Evolutionary conservation across 805 yeast species (phyloP), one percentile per base, ranked within the genome.

Genomic region (Clavispora santaluciae): DNA sequence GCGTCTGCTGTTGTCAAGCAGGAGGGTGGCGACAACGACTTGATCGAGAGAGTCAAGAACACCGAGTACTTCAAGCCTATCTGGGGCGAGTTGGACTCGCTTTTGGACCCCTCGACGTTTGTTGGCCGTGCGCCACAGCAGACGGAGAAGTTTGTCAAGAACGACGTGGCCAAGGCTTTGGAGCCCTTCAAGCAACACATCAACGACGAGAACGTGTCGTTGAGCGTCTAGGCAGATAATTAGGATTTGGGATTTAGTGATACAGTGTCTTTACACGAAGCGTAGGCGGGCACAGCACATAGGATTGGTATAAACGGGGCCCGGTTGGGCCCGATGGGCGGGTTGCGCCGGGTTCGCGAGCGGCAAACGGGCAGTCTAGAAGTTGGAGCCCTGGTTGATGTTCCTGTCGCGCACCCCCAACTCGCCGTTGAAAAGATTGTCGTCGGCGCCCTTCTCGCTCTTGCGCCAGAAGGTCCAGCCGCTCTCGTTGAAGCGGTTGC

Each of bases 121-220:
- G 95, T 90, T 36, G 99, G 99, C 55, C 86, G 99, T 67, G 99
- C 99, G 41, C 98, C 98, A 33, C 85, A 90, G 68, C 99, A 93
- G 73, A 88, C 95, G 42, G 96, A 85, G 64, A 91, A 90, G 68
- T 93, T 93, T 60, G 83, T 93, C 52, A 77, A 78, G 43, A 78
- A 75, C 42, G 95, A 91, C 44, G 98, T 93, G 42, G 83, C 81
- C 40, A 69, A 81, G 53, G 98, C 97, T 29, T 73, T 93, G 50
- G 75, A 70, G 48, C 86, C 87, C 38, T 84, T 75, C 68, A 61
- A 75, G 57, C 57, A 76, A 36, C 61, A 67, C 52, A 72, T 93
- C 55, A 75, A 79, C 53, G 64, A 73, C 35, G 87, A 82, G 56
- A 78, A 76, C 54, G 93, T 86, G 42, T 79, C 86, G 54, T 77